These are phyloP conservation scores for Croton laevigatus DNA, from an alignment of 441 rosid species.

Conservation along the genomic window DNA sequence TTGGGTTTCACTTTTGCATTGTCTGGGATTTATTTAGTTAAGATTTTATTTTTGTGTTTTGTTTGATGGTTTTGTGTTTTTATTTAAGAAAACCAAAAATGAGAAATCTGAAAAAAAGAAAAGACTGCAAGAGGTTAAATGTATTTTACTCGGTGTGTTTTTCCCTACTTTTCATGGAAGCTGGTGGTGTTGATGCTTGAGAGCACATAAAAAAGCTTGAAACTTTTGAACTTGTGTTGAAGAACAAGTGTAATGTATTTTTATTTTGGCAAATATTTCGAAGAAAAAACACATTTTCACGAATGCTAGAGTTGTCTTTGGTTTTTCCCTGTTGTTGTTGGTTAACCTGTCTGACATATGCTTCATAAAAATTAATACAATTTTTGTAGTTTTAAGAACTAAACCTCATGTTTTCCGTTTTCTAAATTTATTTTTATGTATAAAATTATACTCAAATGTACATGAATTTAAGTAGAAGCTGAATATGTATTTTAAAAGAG, in stretches of 20 bases:
- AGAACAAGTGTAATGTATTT: not conserved
- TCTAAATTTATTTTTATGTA: not conserved
- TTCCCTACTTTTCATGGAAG: not conserved
- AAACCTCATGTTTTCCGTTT: not conserved
- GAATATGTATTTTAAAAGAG: not conserved
- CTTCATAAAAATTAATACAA: not conserved
- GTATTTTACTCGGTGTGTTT: not conserved
- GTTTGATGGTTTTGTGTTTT: not conserved
- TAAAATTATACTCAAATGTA: not conserved
- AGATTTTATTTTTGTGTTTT: not conserved
- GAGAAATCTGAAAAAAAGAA: too few species aligned
- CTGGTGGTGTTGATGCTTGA: not conserved
- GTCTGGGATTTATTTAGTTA: not conserved
- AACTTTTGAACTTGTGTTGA: not conserved
- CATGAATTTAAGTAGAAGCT: not conserved
- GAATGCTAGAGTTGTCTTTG: not conserved
- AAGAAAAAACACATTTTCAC: not conserved
- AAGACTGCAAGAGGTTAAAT: not conserved
- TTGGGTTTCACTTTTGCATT: not conserved
- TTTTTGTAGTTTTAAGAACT: not conserved
- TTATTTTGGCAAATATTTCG: not conserved
- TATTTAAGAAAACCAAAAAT: too few species aligned
- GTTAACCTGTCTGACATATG: not conserved
- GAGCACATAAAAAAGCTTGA: not conserved
- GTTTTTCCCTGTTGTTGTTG: not conserved